Evolutionary conservation across 2,329 filamentous ascomycete genomes (phyloP).

Genomic region (Colletotrichum zoysiae): DNA sequence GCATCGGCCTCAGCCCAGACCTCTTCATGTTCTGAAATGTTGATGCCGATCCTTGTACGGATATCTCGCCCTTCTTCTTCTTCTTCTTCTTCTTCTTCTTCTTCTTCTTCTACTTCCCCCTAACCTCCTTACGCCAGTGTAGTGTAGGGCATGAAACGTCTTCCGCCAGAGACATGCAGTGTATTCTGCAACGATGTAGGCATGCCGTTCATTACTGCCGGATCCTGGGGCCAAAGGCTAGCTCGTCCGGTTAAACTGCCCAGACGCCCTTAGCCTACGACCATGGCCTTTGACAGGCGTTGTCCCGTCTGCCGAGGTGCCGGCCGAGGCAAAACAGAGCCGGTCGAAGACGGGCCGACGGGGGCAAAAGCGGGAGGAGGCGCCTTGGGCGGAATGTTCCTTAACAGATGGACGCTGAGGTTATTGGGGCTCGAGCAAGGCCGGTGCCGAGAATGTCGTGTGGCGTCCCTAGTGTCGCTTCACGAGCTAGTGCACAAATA

Average conservation of each 20-base stretch:
- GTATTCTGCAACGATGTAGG: not conserved
- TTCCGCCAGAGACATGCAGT: not conserved
- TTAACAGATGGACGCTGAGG: not conserved
- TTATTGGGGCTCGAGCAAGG: slow-evolving; percentile 6
- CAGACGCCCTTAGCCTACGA: not conserved
- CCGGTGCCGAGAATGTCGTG: not conserved
- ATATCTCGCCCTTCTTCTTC: too few species aligned
- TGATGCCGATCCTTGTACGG: not conserved
- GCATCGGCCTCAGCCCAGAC: too few species aligned
- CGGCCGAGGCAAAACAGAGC: not conserved
- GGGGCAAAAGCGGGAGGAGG: not conserved
- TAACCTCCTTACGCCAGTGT: not conserved
- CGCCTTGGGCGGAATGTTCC: not conserved
- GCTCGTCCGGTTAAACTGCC: not conserved
- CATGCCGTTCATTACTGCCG: not conserved
- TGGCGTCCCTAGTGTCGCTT: not conserved
- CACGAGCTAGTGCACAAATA: not conserved
- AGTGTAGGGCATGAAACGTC: not conserved
- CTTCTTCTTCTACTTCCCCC: too few species aligned
- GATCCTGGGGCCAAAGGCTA: slow-evolving; percentile 18
- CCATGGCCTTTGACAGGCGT: slow-evolving; percentile 3
- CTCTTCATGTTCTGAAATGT: not conserved
- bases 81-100: too few species aligned
- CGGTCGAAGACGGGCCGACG: slow-evolving; percentile 2
- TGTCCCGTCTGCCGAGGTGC: slow-evolving; percentile 14